A percentile compares a stretch with the other conserved stretches of the same genome.
Evolutionary conservation across 805 yeast species (phyloP).

Genomic region (Metschnikowia noctiluminum): DNA sequence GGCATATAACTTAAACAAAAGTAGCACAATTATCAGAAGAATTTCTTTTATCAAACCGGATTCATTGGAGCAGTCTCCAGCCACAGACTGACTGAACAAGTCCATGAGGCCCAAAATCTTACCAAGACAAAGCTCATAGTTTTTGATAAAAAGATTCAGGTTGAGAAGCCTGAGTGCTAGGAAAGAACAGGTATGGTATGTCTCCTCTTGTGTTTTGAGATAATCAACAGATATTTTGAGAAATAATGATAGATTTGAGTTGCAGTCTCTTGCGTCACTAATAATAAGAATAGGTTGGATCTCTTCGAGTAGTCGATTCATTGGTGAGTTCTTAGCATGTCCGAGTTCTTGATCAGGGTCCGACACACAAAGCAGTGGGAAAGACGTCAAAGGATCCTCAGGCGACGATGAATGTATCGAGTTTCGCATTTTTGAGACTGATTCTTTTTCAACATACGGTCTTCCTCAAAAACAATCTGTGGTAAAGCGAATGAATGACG

Average conservation of each 20-base stretch:
- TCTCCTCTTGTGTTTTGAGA: constrained; percentile 17
- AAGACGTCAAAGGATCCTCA: constrained; percentile 7
- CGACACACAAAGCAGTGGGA: not conserved
- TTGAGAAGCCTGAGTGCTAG: constrained; percentile 34
- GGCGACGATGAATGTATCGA: constrained; percentile 1
- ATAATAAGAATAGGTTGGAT: constrained; percentile 25
- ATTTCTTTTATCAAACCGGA: constrained; percentile 31
- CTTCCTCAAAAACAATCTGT: no score
- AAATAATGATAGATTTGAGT: constrained; percentile 33
- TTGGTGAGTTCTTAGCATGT: not conserved
- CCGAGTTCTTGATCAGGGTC: not conserved
- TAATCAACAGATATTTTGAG: constrained; percentile 34
- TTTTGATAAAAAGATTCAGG: constrained; percentile 39
- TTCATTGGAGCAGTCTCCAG: constrained; percentile 9
- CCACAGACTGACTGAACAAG: constrained; percentile 22
- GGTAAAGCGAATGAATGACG: no score
- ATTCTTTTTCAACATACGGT: not conserved
- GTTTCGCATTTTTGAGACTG: not conserved
- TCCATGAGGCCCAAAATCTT: constrained; percentile 34
- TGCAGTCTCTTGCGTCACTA: constrained; percentile 40
- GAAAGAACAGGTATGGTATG: constrained; percentile 31
- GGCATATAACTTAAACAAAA: constrained; percentile 33
- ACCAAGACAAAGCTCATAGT: constrained; percentile 34
- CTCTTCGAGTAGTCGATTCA: constrained; percentile 10
- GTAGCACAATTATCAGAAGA: constrained; percentile 30